Evolutionary conservation across 2,329 filamentous ascomycete species (phyloP), one percentile per base, ranked within the genome.

Genomic region (Colletotrichum sp.): DNA sequence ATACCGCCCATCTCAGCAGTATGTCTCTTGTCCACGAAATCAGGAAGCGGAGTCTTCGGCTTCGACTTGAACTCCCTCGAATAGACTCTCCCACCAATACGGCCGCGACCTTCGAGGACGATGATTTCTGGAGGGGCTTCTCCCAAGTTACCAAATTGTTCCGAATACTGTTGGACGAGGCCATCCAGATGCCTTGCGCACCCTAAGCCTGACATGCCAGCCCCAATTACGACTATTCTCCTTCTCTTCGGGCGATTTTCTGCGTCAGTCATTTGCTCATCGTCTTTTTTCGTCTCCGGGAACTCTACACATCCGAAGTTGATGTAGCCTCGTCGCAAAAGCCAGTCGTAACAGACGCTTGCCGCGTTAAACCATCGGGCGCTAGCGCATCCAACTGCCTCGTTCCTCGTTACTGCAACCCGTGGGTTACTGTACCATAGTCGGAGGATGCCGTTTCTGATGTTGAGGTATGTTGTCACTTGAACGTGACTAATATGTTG

Each of bases 1-100:
- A 99, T 98, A 71, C 96, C 97, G 32, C 97, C 97, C 93, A 98
- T 97, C 83, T 99, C 97, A 36, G 95, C 97, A 25, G 96, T 98
- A 81, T 94, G 94, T 66, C 92, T 88, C 76, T 88, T 90, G 10
- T 88, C 89, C 85, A 90, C 83, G 89, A 91, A 85, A 82, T 78
- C 88, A 80, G 82, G 88, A 85, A 82, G 92, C 79, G 78, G 86
- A 84, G 81, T 87, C 82, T 71, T 87, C 84, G 83, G 90, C 83
- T 87, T 94, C 86, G 87, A 92, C 89, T 87, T 87, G 77, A 93
- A 89, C 28, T 90, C 86, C 69, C 91, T 95, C 69, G 97, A 99
- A 85, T 98, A 98, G 25, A 99, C 95, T 78, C 97, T 92, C 55
- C 97, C 97, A 55, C 97, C 97, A 68, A 99, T 92, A 74, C 97